Percentiles rank a stretch among this genome's conserved stretches.
Conservation (phyloP, 441 rosid species). For the Corymbia citriodora region DNA sequence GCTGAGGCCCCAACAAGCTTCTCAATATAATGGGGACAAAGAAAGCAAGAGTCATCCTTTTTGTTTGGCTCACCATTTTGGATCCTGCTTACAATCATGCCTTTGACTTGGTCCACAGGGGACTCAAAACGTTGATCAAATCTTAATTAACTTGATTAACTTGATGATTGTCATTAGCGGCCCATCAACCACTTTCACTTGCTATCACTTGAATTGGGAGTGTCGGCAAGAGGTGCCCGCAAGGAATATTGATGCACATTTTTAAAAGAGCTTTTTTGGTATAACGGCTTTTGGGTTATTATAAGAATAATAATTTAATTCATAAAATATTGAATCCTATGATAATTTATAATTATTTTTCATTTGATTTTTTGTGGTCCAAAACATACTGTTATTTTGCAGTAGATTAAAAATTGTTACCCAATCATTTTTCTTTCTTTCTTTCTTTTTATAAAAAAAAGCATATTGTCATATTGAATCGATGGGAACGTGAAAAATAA, state of each 20-base stretch:
- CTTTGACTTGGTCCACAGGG: not conserved
- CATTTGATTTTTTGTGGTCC: rapidly evolving
- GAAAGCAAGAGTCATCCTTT: not conserved
- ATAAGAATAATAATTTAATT: too few species aligned
- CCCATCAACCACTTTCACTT: not conserved
- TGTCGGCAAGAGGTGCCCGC: too few species aligned
- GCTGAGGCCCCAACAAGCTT: not conserved
- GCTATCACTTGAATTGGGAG: not conserved
- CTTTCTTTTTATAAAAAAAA: too few species aligned
- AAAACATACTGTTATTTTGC: rapidly evolving
- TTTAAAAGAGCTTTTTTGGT: not conserved
- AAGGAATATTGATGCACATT: not conserved
- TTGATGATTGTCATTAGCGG: not conserved
- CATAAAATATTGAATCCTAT: rapidly evolving
- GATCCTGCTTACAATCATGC: not conserved
- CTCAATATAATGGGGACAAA: not conserved
- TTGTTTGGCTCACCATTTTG: not conserved
- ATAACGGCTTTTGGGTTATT: rapidly evolving
- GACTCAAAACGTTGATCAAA: not conserved
- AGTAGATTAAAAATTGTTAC: rapidly evolving
- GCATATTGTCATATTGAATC: not conserved
- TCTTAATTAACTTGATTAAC: not conserved
- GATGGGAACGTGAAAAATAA: not conserved
- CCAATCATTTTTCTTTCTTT: not conserved
- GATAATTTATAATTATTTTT: too few species aligned